Percentiles rank a stretch among this genome's conserved stretches.
These are phyloP conservation scores for Globisporangium uncinulatum DNA, from an alignment of 352 stramenopile genomes.

Conservation along the genomic window DNA sequence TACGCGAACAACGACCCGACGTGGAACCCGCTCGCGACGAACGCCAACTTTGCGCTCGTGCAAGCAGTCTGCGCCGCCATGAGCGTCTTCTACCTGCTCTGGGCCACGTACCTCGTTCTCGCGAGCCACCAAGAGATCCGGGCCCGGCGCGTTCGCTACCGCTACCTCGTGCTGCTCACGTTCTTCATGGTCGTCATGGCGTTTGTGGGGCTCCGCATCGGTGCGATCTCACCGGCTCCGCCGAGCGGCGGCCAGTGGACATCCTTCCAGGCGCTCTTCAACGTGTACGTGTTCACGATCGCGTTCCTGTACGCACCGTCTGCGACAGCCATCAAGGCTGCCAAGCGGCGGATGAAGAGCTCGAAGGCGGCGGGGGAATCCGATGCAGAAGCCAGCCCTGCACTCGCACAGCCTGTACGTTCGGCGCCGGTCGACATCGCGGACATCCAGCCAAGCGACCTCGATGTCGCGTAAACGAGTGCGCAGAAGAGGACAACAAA, in stretches of 20 bases:
- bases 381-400: conserved; percentile 21
- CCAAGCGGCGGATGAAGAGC: conserved; percentile 17
- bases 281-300: conserved; percentile 51
- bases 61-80: conserved; percentile 29
- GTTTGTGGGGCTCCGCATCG: conserved; percentile 34
- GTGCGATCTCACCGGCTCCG: conserved; percentile 38
- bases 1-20: conserved; percentile 48
- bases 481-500: not conserved
- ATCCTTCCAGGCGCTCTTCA: conserved; percentile 43
- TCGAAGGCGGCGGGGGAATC: conserved; percentile 7
- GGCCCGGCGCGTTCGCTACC: conserved; percentile 36
- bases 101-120: conserved; percentile 31
- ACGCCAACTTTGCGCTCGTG: conserved; percentile 32
- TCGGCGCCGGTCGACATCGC: conserved; percentile 3
- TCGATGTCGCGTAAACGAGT: conserved; percentile 9
- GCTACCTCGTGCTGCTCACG: conserved; percentile 40
- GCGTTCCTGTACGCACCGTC: conserved; percentile 57
- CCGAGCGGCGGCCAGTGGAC: conserved; percentile 45
- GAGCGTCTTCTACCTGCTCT: conserved; percentile 44
- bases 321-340: conserved; percentile 21
- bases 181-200: conserved; percentile 42
- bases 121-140: conserved; percentile 40
- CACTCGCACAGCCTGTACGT: conserved; percentile 7
- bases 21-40: conserved; percentile 36
- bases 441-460: not conserved